Base-by-base conservation (phyloP, 2,329 filamentous ascomycete genomes). In the Amphichorda felina region DNA sequence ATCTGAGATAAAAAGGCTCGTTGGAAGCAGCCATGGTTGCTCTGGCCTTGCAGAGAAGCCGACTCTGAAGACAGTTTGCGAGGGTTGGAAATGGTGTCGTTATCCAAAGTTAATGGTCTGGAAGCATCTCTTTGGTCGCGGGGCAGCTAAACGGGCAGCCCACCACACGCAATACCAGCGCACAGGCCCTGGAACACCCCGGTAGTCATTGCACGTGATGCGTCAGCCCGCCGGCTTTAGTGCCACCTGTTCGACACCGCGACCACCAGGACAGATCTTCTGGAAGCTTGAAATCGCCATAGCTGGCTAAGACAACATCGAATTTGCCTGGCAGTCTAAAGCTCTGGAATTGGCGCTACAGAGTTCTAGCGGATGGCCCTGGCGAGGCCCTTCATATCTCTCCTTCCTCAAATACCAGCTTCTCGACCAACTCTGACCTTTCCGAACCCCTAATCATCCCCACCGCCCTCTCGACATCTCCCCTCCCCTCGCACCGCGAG, bases 1-100 rank as follows among this genome's bases (percentile, higher is more conserved):
- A 98, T 51, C 91, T 80, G 46, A 98, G 66, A 54, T 98, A 98
- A 57, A 98, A 96, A 7, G 82, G 80, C 50, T 95, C 88, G 58
- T 72, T 82, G 48, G 70, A 61, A 39, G 72, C 66, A 47, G 82
- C 66, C 71, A 82, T 87, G 40, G 47, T 47, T 44, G 41, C 37
- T 38, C n/a, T n/a, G n/a, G n/a, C n/a, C n/a, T n/a, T n/a, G n/a
- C n/a, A n/a, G n/a, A n/a, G n/a, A n/a, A n/a, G n/a, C n/a, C n/a
- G n/a, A n/a, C n/a, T n/a, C n/a, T n/a, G n/a, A n/a, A n/a, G n/a
- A n/a, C n/a, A n/a, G n/a, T n/a, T n/a, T n/a, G n/a, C n/a, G n/a
- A n/a, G n/a, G n/a, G 21, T 24, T 24, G 21, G 21, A 24, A 24
- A 24, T 24, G 6, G 21, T 6, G 10, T 6, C 21, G 21, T 24